Evolutionary conservation across 352 stramenopile species (phyloP), one percentile per base, ranked within the genome.

Genomic region (Globisporangium paddicum): DNA sequence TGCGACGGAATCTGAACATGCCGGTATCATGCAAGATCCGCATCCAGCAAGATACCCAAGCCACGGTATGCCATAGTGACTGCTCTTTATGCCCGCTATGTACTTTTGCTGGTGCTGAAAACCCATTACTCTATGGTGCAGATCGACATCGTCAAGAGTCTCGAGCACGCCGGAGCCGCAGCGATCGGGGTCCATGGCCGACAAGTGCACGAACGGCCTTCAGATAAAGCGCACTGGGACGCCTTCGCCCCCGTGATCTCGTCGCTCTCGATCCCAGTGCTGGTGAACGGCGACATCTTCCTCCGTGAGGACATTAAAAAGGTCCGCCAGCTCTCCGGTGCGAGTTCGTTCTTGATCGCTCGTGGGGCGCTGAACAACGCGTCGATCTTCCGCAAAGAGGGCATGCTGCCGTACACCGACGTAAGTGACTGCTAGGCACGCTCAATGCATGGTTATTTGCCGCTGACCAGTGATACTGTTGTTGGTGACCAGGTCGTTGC

Each of bases 21-120:
- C 86, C 86, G 5, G 78, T 97, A 4, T 95, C 85, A 21, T 90
- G 78, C 69, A 96, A 96, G 63, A 96, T 96, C 52, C 84, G 89
- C 11, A 66, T 96, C 1, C 72, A 95, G 3, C 60, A 82, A 51
- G 72, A 83, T 47, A 72, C 72, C 1, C 66, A 85, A 55, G 75
- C 73, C 21, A 96, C 89, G 46, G 81, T 95, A 64, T 16, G 16
- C 35, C 1, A 16, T 19, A 32, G 2, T 37, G 11, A 1, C 19
- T 7, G 16, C 8, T 23, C 25, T 16, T 8, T 2, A 32, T 52
- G 40, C n/a, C n/a, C n/a, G 19, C 34, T 16, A 52, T 66, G 7
- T 13, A 62, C 28, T 19, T 2, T 40, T 11, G 21, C 40, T 53
- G 19, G 14, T 16, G 19, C 7, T 34, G n/a, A 25, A 45, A 26